phyloP scores from a whole-genome alignment of 2,329 filamentous ascomycete species.

The Ampelomyces quisqualis region DNA sequence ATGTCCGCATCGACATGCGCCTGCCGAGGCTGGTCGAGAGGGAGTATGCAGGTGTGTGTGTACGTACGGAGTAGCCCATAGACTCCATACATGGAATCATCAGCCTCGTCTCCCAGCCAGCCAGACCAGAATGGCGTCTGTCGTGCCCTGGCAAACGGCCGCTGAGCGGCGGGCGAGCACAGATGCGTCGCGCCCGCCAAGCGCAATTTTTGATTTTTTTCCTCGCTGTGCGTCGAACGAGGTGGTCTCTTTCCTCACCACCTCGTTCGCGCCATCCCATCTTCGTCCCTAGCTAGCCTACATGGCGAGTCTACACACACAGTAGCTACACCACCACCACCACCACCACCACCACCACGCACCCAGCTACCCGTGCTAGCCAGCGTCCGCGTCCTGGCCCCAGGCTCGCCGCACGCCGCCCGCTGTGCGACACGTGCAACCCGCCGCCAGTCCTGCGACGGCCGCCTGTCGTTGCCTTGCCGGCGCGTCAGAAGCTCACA shows the following conservation, averaged over 20 bases:
- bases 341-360: constrained; percentile 23
- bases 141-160: background rate
- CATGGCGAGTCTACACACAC: constrained; percentile 46
- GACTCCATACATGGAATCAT: no score
- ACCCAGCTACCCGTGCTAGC: no score
- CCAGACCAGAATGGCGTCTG: no score
- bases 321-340: no score
- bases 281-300: constrained; percentile 42
- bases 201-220: background rate
- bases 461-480: constrained; percentile 16
- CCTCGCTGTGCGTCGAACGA: background rate
- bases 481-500: constrained; percentile 20
- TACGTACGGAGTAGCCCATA: no score
- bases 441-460: constrained; percentile 25
- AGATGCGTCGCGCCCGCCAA: background rate
- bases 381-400: no score
- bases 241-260: no score
- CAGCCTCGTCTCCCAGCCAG: no score
- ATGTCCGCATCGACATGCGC: no score
- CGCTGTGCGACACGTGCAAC: constrained; percentile 39
- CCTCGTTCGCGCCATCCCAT: constrained; percentile 40
- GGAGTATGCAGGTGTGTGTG: no score
- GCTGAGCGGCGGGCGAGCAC: no score
- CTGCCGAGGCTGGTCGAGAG: no score
- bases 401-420: constrained; percentile 23